A percentile compares a stretch with the other conserved stretches of the same genome.
Conservation (phyloP, 73 alveolate species). For the Paramecium sonneborni region DNA sequence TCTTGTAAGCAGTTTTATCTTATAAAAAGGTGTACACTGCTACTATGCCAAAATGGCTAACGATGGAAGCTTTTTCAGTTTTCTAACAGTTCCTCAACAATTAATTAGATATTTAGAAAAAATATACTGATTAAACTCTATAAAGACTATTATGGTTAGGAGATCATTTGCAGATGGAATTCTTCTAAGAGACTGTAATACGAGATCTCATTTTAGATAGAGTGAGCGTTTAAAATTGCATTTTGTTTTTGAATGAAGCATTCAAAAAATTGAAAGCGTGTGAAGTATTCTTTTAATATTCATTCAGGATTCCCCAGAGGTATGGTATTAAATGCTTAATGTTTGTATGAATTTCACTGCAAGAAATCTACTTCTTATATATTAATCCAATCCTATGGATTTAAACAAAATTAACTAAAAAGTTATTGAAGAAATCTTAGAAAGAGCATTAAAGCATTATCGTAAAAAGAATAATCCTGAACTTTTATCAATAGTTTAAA, state of each 20-base stretch:
- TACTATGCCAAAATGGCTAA: slow-evolving; percentile 64
- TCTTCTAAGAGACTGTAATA: slow-evolving; percentile 44
- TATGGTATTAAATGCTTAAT: slow-evolving; percentile 63
- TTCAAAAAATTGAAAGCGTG: slow-evolving; percentile 67
- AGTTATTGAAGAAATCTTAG: slow-evolving; percentile 63
- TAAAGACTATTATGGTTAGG: slow-evolving; percentile 64
- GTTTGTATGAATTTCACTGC: slow-evolving; percentile 67
- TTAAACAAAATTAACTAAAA: slow-evolving; percentile 43
- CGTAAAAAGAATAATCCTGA: slow-evolving; percentile 53
- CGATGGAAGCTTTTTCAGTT: slow-evolving; percentile 50
- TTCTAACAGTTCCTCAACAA: slow-evolving; percentile 40
- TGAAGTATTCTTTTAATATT: slow-evolving; percentile 8
- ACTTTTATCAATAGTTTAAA: neutral
- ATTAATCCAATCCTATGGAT: slow-evolving; percentile 46
- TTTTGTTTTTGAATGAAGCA: slow-evolving; percentile 64
- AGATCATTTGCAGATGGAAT: slow-evolving; percentile 59
- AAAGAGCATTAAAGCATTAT: slow-evolving; percentile 60
- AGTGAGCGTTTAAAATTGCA: slow-evolving; percentile 45
- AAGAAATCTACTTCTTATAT: slow-evolving; percentile 38
- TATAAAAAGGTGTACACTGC: slow-evolving; percentile 38
- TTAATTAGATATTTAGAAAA: slow-evolving; percentile 9
- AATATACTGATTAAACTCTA: slow-evolving; percentile 54
- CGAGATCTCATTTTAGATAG: slow-evolving; percentile 61
- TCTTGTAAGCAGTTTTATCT: neutral
- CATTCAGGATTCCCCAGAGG: slow-evolving; percentile 53